These are phyloP conservation scores for Arthrobotrys sinensis DNA, from an alignment of 2,329 filamentous ascomycete species.

Conservation along the genomic window DNA sequence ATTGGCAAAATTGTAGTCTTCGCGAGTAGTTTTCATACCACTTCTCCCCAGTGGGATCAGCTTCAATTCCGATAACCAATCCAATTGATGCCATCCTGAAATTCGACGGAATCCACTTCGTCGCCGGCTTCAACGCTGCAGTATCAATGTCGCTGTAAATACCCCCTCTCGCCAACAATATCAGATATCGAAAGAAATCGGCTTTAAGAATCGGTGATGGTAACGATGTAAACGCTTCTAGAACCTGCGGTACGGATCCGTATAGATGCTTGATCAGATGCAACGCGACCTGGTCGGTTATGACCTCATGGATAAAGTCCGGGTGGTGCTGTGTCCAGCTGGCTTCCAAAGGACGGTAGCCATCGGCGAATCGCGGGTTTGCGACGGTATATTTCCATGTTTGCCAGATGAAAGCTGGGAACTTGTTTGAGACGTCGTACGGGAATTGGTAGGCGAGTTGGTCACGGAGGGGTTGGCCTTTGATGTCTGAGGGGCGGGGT, in stretches of 20 bases:
- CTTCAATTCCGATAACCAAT: slow-evolving; percentile 93
- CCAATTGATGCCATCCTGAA: slow-evolving; percentile 85
- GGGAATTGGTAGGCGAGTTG: slow-evolving; percentile 93
- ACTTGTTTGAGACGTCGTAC: slow-evolving; percentile 89
- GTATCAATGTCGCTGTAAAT: slow-evolving; percentile 97
- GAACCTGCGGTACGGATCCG: slow-evolving; percentile 82
- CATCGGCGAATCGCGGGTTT: slow-evolving; percentile 79
- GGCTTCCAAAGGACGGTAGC: slow-evolving; percentile 85
- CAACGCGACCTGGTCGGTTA: slow-evolving; percentile 88
- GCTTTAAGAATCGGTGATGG: slow-evolving; percentile 78
- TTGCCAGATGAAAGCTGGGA: slow-evolving; percentile 99
- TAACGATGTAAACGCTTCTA: slow-evolving; percentile 81
- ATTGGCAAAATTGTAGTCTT: slow-evolving; percentile 97
- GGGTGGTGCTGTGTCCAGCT: slow-evolving; percentile 91
- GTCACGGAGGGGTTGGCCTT: slow-evolving; percentile 74
- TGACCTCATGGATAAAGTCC: slow-evolving; percentile 88
- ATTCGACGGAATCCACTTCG: slow-evolving; percentile 86
- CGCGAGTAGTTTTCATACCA: slow-evolving; percentile 97
- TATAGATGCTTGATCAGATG: slow-evolving; percentile 89
- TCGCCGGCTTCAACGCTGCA: slow-evolving; percentile 82
- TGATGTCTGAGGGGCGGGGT: slow-evolving; percentile 44
- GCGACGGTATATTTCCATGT: slow-evolving; percentile 93
- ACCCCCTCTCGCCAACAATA: slow-evolving; percentile 82
- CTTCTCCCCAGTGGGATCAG: slow-evolving; percentile 91
- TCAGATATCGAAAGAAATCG: slow-evolving; percentile 78